phyloP scores from a whole-genome alignment of 2,329 filamentous ascomycete species.

The Xylariaceae sp. region DNA sequence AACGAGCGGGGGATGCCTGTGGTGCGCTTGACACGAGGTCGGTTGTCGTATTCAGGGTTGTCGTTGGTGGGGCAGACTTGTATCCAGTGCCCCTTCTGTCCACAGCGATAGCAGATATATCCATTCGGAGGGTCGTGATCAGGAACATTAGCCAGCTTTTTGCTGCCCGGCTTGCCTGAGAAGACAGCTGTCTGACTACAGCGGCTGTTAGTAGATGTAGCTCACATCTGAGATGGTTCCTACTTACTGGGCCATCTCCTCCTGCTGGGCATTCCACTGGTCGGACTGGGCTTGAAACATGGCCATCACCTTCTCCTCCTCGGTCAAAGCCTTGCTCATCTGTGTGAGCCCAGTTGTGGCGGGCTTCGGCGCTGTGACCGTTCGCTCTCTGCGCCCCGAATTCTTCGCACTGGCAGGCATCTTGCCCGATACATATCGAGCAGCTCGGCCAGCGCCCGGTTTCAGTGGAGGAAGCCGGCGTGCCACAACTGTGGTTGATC shows the following conservation, averaged over 20 bases:
- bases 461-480: conserved; percentile 77
- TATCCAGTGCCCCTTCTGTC: conserved; percentile 99
- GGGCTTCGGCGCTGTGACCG: conserved; percentile 39
- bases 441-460: conserved; percentile 80
- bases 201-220: conserved; percentile 5
- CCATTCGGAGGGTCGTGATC: conserved; percentile 89
- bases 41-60: conserved; percentile 90
- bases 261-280: conserved; percentile 88
- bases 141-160: conserved; percentile 68
- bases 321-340: conserved; percentile 74
- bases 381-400: conserved; percentile 57
- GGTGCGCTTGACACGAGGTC: conserved; percentile 87
- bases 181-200: conserved; percentile 54
- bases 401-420: conserved; percentile 87
- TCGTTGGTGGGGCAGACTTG: conserved; percentile 98
- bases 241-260: conserved; percentile 77
- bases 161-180: conserved; percentile 53
- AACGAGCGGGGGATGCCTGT: conserved; percentile 96
- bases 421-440: conserved; percentile 92
- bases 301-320: conserved; percentile 88
- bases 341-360: conserved; percentile 52
- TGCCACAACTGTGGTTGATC: conserved; percentile 88
- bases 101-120: conserved; percentile 94
- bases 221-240: neutral
- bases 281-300: conserved; percentile 87